Percentiles rank a stretch among this genome's conserved stretches.
These are phyloP conservation scores for Aspergillus floridensis DNA, from an alignment of 2,329 filamentous ascomycete species.

Conservation along the genomic window DNA sequence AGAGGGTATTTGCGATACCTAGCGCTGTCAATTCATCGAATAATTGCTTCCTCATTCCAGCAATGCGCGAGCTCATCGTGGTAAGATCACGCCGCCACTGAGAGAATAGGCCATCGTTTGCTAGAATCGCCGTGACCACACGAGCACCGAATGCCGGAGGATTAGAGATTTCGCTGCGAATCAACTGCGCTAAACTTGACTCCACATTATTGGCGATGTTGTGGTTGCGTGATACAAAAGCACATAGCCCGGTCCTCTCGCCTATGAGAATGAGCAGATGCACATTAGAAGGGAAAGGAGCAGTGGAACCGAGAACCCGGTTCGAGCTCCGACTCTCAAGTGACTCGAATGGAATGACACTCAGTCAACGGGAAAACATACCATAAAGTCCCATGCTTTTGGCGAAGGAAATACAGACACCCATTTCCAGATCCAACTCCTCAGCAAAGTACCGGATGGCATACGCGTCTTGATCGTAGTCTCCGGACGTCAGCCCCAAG, in stretches of 20 bases:
- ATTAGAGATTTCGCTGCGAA: neutral
- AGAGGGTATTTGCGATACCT: too few relatives aligned
- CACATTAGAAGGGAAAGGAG: too few relatives aligned
- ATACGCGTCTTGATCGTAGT: neutral
- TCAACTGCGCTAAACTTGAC: neutral
- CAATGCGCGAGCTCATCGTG: neutral
- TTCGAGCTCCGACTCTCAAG: too few relatives aligned
- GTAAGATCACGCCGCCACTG: neutral
- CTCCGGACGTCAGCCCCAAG: neutral
- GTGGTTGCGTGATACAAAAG: neutral
- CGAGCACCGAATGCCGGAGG: neutral
- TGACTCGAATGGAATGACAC: too few relatives aligned
- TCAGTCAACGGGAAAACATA: neutral
- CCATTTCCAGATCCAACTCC: neutral
- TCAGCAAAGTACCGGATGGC: neutral
- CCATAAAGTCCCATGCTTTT: neutral
- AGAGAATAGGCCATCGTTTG: neutral
- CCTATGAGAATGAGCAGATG: neutral
- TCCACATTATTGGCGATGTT: neutral
- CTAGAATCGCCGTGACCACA: neutral
- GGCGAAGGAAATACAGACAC: neutral
- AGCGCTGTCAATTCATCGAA: too few relatives aligned
- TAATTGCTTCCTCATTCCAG: too few relatives aligned
- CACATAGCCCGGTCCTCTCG: neutral
- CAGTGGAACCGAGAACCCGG: too few relatives aligned